Percentiles rank a stretch among this genome's conserved stretches.
These are phyloP conservation scores for Alternaria sp. DNA, from an alignment of 2,329 filamentous ascomycete genomes.

Conservation along the genomic window DNA sequence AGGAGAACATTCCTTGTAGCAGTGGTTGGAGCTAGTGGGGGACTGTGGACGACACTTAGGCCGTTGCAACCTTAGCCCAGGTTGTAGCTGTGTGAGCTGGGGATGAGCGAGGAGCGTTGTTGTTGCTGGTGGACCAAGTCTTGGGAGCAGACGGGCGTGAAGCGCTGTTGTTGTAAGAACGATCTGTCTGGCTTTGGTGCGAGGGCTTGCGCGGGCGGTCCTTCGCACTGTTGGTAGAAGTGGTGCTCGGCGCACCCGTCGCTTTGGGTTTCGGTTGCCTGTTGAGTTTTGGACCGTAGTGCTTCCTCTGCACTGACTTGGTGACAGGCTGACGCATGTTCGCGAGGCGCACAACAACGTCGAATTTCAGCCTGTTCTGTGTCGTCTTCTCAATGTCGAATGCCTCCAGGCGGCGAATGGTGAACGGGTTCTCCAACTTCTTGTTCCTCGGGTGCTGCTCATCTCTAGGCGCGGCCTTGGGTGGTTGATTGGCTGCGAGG, in stretches of 20 bases:
- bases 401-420: constrained; percentile 32
- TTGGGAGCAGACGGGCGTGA: constrained; percentile 33
- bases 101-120: constrained; percentile 22
- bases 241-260: constrained; percentile 24
- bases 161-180: constrained; percentile 28
- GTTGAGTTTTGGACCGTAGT: constrained; percentile 24
- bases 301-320: constrained; percentile 38
- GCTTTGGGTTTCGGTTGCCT: constrained; percentile 36
- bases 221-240: constrained; percentile 26
- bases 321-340: constrained; percentile 35
- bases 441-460: constrained; percentile 31
- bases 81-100: constrained; percentile 23
- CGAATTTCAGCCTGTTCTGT: constrained; percentile 26
- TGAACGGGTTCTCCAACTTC: constrained; percentile 36
- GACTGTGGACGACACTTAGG: constrained; percentile 14
- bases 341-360: constrained; percentile 34
- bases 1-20: not conserved
- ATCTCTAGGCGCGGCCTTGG: constrained; percentile 30
- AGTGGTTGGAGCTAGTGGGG: not conserved
- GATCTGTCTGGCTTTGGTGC: constrained; percentile 35
- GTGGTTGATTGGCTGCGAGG: constrained; percentile 40
- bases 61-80: constrained; percentile 36
- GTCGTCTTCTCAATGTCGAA: constrained; percentile 34
- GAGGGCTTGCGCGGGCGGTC: constrained; percentile 40
- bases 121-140: constrained; percentile 34